Percentiles rank a stretch among this genome's conserved stretches.
Evolutionary conservation across 345 rosid genomes (phyloP).

Genomic region (Pistacia integerrima): DNA sequence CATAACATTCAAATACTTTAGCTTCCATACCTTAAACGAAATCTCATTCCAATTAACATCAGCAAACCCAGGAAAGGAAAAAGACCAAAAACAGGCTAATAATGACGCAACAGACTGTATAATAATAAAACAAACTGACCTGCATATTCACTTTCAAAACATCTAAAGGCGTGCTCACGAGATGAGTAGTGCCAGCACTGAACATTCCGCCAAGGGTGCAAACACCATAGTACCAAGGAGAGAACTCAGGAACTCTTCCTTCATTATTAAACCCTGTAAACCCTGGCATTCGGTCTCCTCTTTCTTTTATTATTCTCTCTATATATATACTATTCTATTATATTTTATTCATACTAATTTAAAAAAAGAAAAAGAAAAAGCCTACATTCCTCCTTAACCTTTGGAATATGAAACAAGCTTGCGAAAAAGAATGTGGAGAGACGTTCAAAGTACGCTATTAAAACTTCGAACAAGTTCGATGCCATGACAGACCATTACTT

Average conservation of each 20-base stretch:
- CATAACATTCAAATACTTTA: not conserved
- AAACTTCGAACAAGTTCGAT: slow-evolving; percentile 5
- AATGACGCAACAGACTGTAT: not conserved
- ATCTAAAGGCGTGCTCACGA: slow-evolving; percentile 61
- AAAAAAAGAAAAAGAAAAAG: not conserved
- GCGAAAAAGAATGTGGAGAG: not conserved
- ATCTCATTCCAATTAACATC: not conserved
- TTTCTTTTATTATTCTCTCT: too few relatives aligned
- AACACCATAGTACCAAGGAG: slow-evolving; percentile 53
- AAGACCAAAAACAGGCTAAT: not conserved
- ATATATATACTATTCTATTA: not conserved
- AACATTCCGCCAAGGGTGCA: slow-evolving; percentile 61
- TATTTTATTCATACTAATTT: not conserved
- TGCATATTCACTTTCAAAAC: slow-evolving; percentile 74
- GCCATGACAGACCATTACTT: not conserved
- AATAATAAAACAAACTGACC: slow-evolving; percentile 26
- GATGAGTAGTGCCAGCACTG: slow-evolving; percentile 66
- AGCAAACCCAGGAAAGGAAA: not conserved
- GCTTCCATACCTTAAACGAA: not conserved
- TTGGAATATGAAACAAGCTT: not conserved
- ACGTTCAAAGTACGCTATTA: not conserved
- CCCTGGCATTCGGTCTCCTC: slow-evolving; percentile 6
- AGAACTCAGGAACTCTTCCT: slow-evolving; percentile 32
- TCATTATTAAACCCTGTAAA: not conserved
- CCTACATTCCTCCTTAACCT: not conserved